These are phyloP conservation scores for Deuterostichococcus epilithicus DNA, from an alignment of 139 green algal species.

Conservation along the genomic window DNA sequence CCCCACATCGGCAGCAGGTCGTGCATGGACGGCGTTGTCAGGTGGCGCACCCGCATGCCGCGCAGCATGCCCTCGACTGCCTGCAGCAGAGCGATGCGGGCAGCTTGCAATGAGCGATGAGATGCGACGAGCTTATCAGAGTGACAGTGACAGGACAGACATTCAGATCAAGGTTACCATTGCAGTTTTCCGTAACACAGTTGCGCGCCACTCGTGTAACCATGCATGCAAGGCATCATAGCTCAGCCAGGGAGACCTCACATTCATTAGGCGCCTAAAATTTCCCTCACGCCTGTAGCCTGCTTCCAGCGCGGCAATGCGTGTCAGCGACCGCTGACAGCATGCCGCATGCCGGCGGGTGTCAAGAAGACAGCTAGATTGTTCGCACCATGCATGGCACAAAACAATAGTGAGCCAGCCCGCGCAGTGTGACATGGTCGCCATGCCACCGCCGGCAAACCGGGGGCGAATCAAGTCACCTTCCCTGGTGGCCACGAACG, in stretches of 20 bases:
- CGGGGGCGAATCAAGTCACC: neutral
- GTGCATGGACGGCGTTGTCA: constrained; percentile 56
- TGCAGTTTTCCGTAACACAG: neutral
- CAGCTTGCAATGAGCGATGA: neutral
- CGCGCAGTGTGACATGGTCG: no score
- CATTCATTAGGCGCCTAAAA: constrained; percentile 57
- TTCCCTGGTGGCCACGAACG: constrained; percentile 61
- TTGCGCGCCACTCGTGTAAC: neutral
- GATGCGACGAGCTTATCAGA: neutral
- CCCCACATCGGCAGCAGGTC: constrained; percentile 58
- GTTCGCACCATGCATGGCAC: no score
- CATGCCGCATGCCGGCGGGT: neutral
- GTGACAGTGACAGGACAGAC: neutral
- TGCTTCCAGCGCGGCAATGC: neutral
- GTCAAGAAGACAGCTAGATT: neutral
- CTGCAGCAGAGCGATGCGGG: constrained; percentile 14
- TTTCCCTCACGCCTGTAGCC: constrained; percentile 51
- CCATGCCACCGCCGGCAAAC: no score
- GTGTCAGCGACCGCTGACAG: neutral
- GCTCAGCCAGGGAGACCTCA: neutral
- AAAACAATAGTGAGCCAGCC: no score
- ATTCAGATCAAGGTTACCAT: neutral
- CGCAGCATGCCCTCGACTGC: constrained; percentile 45
- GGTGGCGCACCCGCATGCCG: constrained; percentile 34
- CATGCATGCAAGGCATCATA: neutral